phyloP scores from a whole-genome alignment of 495 filamentous ascomycete genomes.

The Penicillium pancosmium region DNA sequence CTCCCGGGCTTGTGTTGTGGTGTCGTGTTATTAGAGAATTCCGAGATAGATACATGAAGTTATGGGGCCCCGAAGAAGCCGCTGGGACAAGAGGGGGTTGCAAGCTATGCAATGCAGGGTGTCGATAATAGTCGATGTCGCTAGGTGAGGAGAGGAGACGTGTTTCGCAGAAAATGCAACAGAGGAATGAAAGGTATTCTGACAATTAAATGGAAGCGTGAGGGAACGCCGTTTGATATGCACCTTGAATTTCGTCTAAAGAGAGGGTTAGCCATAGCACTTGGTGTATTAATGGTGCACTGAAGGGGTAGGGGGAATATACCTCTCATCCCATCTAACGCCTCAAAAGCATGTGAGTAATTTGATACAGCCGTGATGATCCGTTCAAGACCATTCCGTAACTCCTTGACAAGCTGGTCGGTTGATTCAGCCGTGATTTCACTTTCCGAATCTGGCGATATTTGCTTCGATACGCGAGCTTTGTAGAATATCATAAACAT shows the following conservation, averaged over 20 bases:
- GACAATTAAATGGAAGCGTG: conserved; percentile 28
- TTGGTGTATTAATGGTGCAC: neutral
- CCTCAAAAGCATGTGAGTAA: conserved; percentile 62
- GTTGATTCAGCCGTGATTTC: conserved; percentile 36
- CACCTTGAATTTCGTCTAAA: conserved; percentile 49
- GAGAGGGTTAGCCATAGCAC: conserved; percentile 10
- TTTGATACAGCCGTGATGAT: conserved; percentile 56
- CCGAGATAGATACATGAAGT: conserved; percentile 11
- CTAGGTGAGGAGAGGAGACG: neutral
- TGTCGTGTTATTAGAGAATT: conserved; percentile 3
- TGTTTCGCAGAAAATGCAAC: conserved; percentile 12
- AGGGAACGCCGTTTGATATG: conserved; percentile 49
- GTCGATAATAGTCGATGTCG: neutral
- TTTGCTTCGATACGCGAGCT: conserved; percentile 50
- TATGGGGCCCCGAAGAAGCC: neutral
- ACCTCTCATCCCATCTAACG: conserved; percentile 66
- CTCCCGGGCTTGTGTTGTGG: neutral
- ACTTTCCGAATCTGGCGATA: conserved; percentile 41
- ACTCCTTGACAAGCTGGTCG: conserved; percentile 50
- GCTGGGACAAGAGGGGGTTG: neutral
- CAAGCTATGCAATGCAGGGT: neutral
- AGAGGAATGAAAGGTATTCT: conserved; percentile 5
- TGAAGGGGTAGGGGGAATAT: conserved; percentile 12
- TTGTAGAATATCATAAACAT: conserved; percentile 60
- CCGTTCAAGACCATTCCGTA: conserved; percentile 55